Evolutionary conservation across 768 basidiomycete genomes (phyloP), one percentile per base, ranked within the genome.

Genomic region (Candolleomyces eurysporus): DNA sequence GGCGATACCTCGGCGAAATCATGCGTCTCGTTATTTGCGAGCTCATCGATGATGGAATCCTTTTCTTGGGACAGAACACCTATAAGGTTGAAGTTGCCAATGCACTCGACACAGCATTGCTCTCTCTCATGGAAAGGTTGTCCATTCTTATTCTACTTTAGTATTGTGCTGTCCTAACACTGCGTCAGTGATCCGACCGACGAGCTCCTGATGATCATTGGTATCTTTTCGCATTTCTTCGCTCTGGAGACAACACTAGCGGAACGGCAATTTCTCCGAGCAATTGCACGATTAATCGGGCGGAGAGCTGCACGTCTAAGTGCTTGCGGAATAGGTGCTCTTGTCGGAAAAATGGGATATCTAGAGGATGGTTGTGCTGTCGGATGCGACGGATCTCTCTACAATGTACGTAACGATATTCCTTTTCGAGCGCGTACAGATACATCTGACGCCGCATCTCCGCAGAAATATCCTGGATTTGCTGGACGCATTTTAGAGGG

Each of bases 31-130:
- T 98, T 66, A 84, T 99, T 61, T 92, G 89, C 70, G 96, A 99
- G 73, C 87, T 99, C 53, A 94, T 97, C 70, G 96, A 97, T 70
- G 91, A 95, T 66, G 97, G 96, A 75, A 91, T 96, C 19, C 84
- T 99, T 57, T 99, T 99, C 87, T 84, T 97, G 32, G 96, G 97
- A 26, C 96, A 99, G 76, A 94, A 96, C 73, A 97, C 96, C 1
- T 98, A 98, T 84, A 98, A 98, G 80, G 85, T 99, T 43, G 96
- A 98, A 76, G 92, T 84, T 65, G 86, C 94, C 19, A 95, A 95
- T 72, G 88, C 84, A 31, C 88, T 99, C 68, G 96, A 99, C 73
- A 99, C 97, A 2, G 96, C 96, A 1, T 98, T 98, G 81, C 78
- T 99, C 63, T 96, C 94, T 46, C 81, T 98, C 48, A 97, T 99